Conservation (phyloP, 202 grass and related monocot genomes). For the Zizania palustris region DNA sequence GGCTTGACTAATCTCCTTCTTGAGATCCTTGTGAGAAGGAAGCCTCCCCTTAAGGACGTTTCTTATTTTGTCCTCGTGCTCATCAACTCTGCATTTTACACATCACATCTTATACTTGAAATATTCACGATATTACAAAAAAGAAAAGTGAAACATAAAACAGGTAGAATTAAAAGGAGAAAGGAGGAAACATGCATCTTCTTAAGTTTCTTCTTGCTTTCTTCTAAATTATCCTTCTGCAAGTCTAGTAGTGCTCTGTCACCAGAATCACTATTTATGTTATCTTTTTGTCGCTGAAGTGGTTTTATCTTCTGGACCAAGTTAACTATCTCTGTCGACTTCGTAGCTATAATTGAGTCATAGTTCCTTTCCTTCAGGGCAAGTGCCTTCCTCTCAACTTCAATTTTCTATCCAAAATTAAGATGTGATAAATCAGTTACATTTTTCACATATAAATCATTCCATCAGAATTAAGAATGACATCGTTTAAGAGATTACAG, state of each 20-base stretch:
- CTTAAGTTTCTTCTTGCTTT: slow-evolving; percentile 57
- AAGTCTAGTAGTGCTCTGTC: slow-evolving; percentile 76
- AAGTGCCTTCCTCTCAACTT: slow-evolving; percentile 79
- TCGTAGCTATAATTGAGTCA: slow-evolving; percentile 68
- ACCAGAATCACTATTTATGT: slow-evolving; percentile 64
- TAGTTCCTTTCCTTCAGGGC: slow-evolving; percentile 68
- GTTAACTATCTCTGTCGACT: slow-evolving; percentile 66
- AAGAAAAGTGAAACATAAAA: slow-evolving; percentile 12
- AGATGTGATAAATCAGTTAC: slow-evolving; percentile 26
- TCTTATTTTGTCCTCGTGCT: slow-evolving; percentile 70
- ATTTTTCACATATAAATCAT: not conserved
- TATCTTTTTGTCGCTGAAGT: slow-evolving; percentile 72
- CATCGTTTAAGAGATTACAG: slow-evolving; percentile 25
- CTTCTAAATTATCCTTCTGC: slow-evolving; percentile 80
- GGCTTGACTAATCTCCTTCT: slow-evolving; percentile 69
- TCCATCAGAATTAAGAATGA: slow-evolving; percentile 29
- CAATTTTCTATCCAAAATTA: slow-evolving; percentile 77
- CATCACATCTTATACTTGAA: slow-evolving; percentile 34
- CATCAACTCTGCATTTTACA: slow-evolving; percentile 66
- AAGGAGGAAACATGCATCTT: slow-evolving; percentile 62
- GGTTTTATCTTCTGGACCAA: slow-evolving; percentile 85
- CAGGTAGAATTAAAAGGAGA: slow-evolving; percentile 41
- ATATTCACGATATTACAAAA: slow-evolving; percentile 33
- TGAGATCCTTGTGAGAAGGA: slow-evolving; percentile 66
- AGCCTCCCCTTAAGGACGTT: slow-evolving; percentile 62